Evolutionary conservation across 352 stramenopile species (phyloP).

Genomic region (Globisporangium alternatum): DNA sequence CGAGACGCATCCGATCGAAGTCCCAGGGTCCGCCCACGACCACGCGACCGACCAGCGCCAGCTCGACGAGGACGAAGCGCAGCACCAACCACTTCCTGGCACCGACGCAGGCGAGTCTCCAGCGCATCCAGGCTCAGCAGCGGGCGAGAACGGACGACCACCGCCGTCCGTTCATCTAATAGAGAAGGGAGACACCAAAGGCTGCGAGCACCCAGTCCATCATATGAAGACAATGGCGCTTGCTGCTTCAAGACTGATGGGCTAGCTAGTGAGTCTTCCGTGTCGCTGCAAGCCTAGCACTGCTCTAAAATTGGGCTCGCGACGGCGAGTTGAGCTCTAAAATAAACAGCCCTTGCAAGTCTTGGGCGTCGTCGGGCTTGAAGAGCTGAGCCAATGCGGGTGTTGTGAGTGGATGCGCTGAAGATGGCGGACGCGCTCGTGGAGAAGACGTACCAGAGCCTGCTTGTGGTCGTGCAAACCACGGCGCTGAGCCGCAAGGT

Average conservation of each 20-base stretch:
- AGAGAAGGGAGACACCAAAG: conserved; percentile 8
- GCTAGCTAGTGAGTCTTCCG: not conserved
- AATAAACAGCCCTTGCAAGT: not conserved
- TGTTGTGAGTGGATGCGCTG: not conserved
- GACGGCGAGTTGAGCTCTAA: conserved; percentile 1
- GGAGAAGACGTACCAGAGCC: conserved; percentile 59
- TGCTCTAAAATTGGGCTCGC: conserved; percentile 8
- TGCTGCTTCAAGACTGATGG: not conserved
- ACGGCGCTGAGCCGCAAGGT: conserved; percentile 70
- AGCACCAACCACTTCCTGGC: conserved; percentile 59
- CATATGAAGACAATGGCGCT: not conserved
- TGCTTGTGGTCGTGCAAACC: conserved; percentile 64
- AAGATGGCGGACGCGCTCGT: conserved; percentile 30
- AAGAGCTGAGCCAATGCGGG: not conserved
- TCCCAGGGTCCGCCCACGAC: conserved; percentile 14
- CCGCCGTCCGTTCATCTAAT: conserved; percentile 41
- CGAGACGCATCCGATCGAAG: conserved; percentile 15
- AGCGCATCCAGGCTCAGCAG: conserved; percentile 33
- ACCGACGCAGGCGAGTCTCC: conserved; percentile 66
- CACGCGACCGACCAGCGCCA: conserved; percentile 5
- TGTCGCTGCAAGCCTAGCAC: not conserved
- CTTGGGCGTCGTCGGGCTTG: not conserved
- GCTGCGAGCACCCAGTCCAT: no score
- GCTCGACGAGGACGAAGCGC: conserved; percentile 13
- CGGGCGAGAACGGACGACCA: conserved; percentile 21